Base-by-base conservation (phyloP, 306 rosid species). In the Casuarina cunninghamiana region DNA sequence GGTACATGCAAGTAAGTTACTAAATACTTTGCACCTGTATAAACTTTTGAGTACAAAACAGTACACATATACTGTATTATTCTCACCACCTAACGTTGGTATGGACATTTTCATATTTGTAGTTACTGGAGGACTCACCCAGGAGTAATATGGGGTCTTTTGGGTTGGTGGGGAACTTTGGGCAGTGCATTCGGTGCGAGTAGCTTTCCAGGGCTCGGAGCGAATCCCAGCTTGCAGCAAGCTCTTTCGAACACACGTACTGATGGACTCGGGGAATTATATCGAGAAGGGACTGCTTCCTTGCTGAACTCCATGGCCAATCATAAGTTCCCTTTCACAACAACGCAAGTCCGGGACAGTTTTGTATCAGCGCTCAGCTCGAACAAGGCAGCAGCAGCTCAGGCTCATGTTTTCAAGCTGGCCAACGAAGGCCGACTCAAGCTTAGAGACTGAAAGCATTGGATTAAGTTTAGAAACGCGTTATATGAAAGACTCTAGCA, bases 121-220 rank as follows among this genome's bases (percentile, higher is more conserved):
- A 95, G 99, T 82, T 95, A 87, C 82, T 95, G 99, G 99, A 91
- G 81, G 76, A 81, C 50, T 71, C 97, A 95, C 79, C 99, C 99
- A 46, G 84, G 73, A 72, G 68, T 91, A 69, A 90, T 95, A 53
- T 90, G 90, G 96, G 99, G 97, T 44, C 21, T 93, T 60, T 78
- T 95, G 8, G 99, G 99, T 2, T 95, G 96, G 96, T 95, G 93
- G 97, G 97, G 96, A 86, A 93, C 88, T 7, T 5, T 93, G 45
- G 97, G 99, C 12, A 88, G 73, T 77, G 83, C 91, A 46, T 95
- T 95, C 81, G 96, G 97, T 3, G 84, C 46, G 0, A 74, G 89
- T 1, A 87, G 53, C 72, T 44, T 89, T 77, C 90, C 96, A 21
- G 97, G 96, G 53, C 69, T 88, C 10, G 88, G 93, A 26, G 71